Evolutionary conservation across 2,329 filamentous ascomycete species (phyloP).

Genomic region (Stromatinia cepivora): DNA sequence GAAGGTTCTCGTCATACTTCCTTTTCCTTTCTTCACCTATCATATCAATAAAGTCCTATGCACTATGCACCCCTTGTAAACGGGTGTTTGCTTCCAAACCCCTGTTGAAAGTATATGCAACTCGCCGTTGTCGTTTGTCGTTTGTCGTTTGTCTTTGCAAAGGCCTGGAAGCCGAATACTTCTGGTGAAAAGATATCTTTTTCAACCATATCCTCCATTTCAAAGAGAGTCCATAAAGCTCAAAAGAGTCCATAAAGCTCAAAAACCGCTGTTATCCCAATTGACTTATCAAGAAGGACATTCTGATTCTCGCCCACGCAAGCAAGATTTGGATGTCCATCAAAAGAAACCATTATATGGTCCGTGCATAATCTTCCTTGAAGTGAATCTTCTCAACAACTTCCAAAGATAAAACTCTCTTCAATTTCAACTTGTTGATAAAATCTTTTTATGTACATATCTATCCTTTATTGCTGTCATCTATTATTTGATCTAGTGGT

Average conservation of each 20-base stretch:
- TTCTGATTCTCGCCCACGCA: neutral
- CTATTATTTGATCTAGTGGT: slow-evolving; percentile 1
- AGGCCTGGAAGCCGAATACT: neutral
- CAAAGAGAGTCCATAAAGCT: too few species aligned
- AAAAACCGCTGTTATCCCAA: neutral
- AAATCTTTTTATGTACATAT: neutral
- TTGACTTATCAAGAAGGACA: neutral
- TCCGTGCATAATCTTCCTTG: slow-evolving; percentile 1
- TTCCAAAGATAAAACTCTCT: neutral
- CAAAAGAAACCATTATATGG: neutral
- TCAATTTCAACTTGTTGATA: neutral
- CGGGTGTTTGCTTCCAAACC: neutral
- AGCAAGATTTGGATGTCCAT: neutral
- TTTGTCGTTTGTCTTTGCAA: neutral
- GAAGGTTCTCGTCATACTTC: neutral
- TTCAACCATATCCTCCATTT: neutral
- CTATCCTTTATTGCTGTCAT: neutral
- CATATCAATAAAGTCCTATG: neutral
- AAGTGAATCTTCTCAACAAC: slow-evolving; percentile 7
- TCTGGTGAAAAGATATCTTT: neutral
- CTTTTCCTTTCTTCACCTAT: neutral
- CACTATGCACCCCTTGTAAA: neutral
- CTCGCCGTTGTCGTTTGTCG: too few species aligned
- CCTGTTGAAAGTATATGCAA: neutral
- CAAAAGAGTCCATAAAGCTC: neutral